Evolutionary conservation across 1,139 yeast genomes (phyloP), one percentile per base, ranked within the genome.

Genomic region (Hyphopichia buzzinii): DNA sequence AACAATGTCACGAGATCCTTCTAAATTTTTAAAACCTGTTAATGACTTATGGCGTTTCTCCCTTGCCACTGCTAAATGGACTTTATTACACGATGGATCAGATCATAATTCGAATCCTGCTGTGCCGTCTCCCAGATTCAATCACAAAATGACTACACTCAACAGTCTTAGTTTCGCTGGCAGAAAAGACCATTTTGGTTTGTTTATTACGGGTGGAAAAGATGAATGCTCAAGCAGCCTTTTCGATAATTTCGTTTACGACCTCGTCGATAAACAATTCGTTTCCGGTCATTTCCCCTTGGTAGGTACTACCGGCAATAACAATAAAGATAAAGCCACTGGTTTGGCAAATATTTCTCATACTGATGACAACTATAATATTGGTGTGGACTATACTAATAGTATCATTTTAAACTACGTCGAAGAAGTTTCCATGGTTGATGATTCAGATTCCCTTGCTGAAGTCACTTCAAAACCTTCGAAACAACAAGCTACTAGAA

Each of bases 11-110:
- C 15, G 22, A 5, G 52, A 47, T 14, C 14, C 19, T 12, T 35
- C 44, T 11, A 24, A 51, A 30, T 47, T 44, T 24, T 54, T 81
- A 16, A 59, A 62, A 2, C 77, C 84, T 0, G 48, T 71, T 13
- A 81, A 81, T 47, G 92, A 84, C 45, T 56, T 82, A 16, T 84
- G 92, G 90, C 73, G 72, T 43, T 77, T 81, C 44, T 73, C 81
- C 52, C 55, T 80, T 31, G 72, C 66, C 29, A 55, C 69, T 2
- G 64, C 64, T 35, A 53, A 55, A 14, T 83, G 90, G 89, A 55
- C 52, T 1, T 65, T 76, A 35, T 54, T 79, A 3, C 72, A 72
- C 39, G 71, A 64, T 39, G 79, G 74, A 2, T 14, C 42, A 12
- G 52, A 48, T 27, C 49, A 44, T 38, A 49, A 53, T 17, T 39